Evolutionary conservation across 257 asterid species (phyloP), one percentile per base, ranked within the genome.

Genomic region (Solanum sejunctum): DNA sequence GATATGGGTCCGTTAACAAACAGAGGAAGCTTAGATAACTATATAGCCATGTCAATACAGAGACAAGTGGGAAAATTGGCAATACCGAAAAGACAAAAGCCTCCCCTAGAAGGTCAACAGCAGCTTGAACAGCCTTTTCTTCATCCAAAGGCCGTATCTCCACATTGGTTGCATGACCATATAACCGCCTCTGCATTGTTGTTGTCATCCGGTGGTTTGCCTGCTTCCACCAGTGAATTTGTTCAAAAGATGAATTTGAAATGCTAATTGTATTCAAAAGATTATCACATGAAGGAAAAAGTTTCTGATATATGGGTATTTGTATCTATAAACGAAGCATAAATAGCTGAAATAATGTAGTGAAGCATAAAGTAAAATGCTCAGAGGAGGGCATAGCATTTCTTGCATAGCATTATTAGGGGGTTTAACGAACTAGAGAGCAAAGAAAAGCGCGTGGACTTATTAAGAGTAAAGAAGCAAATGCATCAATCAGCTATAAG

Each of bases 111-210:
- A 95, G 98, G 89, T 97, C 98, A 36, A 88, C 97, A 58, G 98
- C 98, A 85, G 94, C 97, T 87, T 95, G 98, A 87, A 97, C 99
- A 80, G 98, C 99, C 88, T 92, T 97, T 89, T 97, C 98, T 91
- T 94, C 98, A 85, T 97, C 87, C 89, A 97, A 86, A 66, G 98
- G 99, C 64, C 98, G 96, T 87, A 97, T 97, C 89, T 92, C 98
- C 71, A 95, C 96, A 88, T 92, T 93, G 58, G 99, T 95, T 26
- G 99, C 97, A 90, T 93, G 99, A 85, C 98, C 92, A 87, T 97
- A 97, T 84, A 94, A 89, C 61, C 94, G 93, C 60, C 98, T 88
- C 90, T 97, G 99, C 97, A 93, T 94, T 69, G 92, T 95, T 64
- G 99, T 97, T 32, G 97, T 97, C 11, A 97, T 81, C 87, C 98